phyloP scores from a whole-genome alignment of 352 stramenopile genomes.

The Globisporangium abappressorium region DNA sequence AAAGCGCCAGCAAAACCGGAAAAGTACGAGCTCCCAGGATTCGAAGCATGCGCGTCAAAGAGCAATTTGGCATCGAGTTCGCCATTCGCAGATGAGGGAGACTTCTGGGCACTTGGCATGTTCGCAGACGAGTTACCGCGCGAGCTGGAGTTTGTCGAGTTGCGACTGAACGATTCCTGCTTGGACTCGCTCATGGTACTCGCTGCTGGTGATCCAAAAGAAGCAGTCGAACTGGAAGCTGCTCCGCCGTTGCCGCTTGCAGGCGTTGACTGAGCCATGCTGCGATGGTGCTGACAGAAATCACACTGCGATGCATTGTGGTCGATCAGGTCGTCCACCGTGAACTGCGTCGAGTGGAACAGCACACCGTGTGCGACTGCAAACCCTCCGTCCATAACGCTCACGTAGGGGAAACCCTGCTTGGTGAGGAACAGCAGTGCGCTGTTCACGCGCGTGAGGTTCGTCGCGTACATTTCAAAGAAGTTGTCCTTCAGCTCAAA shows the following conservation, averaged over 20 bases:
- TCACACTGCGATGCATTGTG: conserved; percentile 60
- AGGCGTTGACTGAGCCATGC: conserved; percentile 9
- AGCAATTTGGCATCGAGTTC: conserved; percentile 36
- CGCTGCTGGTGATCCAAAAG: background rate
- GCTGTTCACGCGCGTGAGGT: conserved; percentile 66
- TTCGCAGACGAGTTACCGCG: conserved; percentile 3
- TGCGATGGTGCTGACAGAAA: conserved; percentile 60
- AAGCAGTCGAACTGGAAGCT: background rate
- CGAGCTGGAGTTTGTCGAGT: background rate
- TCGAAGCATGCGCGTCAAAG: conserved; percentile 28
- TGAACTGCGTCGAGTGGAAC: conserved; percentile 46
- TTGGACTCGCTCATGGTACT: background rate
- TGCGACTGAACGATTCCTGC: conserved; percentile 11
- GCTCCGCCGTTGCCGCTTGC: background rate
- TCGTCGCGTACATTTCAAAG: conserved; percentile 60
- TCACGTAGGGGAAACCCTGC: conserved; percentile 70
- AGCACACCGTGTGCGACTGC: conserved; percentile 53
- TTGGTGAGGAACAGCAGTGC: conserved; percentile 72
- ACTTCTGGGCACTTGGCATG: background rate
- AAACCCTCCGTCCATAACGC: conserved; percentile 72
- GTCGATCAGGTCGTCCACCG: conserved; percentile 68
- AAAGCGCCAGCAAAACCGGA: conserved; percentile 65
- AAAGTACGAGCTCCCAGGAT: conserved; percentile 48
- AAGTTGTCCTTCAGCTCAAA: conserved; percentile 58
- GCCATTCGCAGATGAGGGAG: conserved; percentile 2